Base-by-base conservation (phyloP, 2,329 filamentous ascomycete genomes). In the Diaporthe sp. region DNA sequence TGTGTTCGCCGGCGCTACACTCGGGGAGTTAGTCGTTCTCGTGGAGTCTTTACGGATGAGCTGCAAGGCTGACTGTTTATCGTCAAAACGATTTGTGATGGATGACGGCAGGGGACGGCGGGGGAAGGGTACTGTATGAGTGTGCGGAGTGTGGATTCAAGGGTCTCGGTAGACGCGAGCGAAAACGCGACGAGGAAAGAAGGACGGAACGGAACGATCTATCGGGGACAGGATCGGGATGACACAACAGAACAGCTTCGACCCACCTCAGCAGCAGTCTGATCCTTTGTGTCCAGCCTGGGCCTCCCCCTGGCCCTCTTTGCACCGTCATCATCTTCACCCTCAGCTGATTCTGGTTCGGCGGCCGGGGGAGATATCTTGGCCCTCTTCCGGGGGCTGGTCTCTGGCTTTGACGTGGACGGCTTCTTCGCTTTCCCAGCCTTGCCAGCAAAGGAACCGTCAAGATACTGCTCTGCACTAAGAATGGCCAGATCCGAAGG, bases 231-330 rank as follows among this genome's bases (percentile, higher is more conserved):
- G 55, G 71, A 71, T 60, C 58, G 74, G 71, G 58, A 77, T 70
- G 73, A 71, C 71, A 75, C 60, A 31, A 51, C 72, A 67, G 68
- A 78, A 76, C 13, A n/a, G 49, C 60, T 71, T 63, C 76, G 55
- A 92, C 93, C 90, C 85, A 95, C 94, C 86, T 96, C 94, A 72
- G 91, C 92, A 77, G 94, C 92, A 34, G 93, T 95, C 83, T 95
- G 92, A 83, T 96, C 94, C 76, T 92, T 91, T n/a, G 91, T 91
- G 79, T 96, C 92, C 22, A 97, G 87, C 70, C 94, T 88, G 8
- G 95, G 95, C 73, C 95, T 89, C 10, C 95, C 95, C 81, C 95
- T 88, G 25, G 91, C 87, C 79, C 93, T 91, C 82, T 91, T 92
- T 79, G 87, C 88, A 65, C 87, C 85, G 70, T 87, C 86, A 3